These are phyloP conservation scores for Ophiobolus disseminans DNA, from an alignment of 2,329 filamentous ascomycete species.

Conservation along the genomic window DNA sequence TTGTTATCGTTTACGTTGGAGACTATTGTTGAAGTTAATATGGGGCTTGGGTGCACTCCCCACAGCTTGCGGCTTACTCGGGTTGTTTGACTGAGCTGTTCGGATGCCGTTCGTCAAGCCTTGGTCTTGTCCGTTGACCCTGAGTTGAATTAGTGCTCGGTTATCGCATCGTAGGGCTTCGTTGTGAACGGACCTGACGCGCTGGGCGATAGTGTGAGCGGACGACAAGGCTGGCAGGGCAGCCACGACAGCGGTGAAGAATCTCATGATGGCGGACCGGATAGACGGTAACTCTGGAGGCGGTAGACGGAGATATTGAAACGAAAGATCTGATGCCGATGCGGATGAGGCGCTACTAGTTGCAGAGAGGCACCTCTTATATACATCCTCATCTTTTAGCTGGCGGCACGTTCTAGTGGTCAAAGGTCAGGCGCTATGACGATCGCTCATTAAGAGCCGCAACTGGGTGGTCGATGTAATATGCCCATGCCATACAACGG, in stretches of 20 bases:
- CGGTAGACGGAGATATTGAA: background rate
- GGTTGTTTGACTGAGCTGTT: slow-evolving; percentile 59
- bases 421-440: slow-evolving; percentile 6
- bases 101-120: slow-evolving; percentile 60
- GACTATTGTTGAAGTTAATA: slow-evolving; percentile 27
- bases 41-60: background rate
- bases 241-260: slow-evolving; percentile 30
- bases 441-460: slow-evolving; percentile 11
- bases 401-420: background rate
- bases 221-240: slow-evolving; percentile 43
- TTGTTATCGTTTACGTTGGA: slow-evolving; percentile 55
- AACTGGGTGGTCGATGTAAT: slow-evolving; percentile 12
- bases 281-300: background rate
- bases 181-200: slow-evolving; percentile 36
- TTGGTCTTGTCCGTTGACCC: slow-evolving; percentile 51
- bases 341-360: slow-evolving; percentile 4
- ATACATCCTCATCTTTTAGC: slow-evolving; percentile 7
- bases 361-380: slow-evolving; percentile 11
- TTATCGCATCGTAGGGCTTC: background rate
- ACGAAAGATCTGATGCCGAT: slow-evolving; percentile 4
- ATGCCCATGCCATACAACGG: slow-evolving; percentile 15
- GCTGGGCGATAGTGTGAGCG: slow-evolving; percentile 56
- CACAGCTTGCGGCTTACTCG: slow-evolving; percentile 30
- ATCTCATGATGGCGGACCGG: slow-evolving; percentile 34
- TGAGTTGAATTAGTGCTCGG: slow-evolving; percentile 2